phyloP scores from a whole-genome alignment of 2,329 filamentous ascomycete genomes.

The Aspergillus sergii region DNA sequence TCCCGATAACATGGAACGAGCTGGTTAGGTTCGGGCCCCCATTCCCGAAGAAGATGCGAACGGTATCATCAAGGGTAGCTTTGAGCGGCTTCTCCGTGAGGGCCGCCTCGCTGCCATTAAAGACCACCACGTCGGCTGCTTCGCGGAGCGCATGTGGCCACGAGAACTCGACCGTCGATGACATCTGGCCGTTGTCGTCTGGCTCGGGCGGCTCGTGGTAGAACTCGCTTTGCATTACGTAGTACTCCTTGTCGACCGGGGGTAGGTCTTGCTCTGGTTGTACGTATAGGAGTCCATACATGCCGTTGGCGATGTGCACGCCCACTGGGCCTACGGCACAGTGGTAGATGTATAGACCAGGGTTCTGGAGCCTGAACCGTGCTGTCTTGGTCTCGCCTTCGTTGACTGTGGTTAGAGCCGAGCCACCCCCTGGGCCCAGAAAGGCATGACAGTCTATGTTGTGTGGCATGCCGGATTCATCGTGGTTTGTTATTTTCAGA shows the following conservation, averaged over 20 bases:
- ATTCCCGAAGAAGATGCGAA: conserved; percentile 42
- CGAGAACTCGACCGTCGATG: conserved; percentile 36
- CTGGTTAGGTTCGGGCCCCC: conserved; percentile 39
- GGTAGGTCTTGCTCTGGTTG: conserved; percentile 35
- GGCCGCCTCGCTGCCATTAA: conserved; percentile 38
- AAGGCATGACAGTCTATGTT: conserved; percentile 42
- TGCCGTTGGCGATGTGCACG: conserved; percentile 42
- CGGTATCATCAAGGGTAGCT: conserved; percentile 29
- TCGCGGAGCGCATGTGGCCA: conserved; percentile 38
- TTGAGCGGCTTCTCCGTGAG: conserved; percentile 36
- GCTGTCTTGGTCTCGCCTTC: conserved; percentile 37
- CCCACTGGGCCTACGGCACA: conserved; percentile 40
- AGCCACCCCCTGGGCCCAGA: conserved; percentile 36
- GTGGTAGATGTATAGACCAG: conserved; percentile 39
- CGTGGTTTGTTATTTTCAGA: conserved; percentile 35
- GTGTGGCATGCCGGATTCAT: conserved; percentile 37
- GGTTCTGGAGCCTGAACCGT: conserved; percentile 32
- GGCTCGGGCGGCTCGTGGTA: conserved; percentile 41
- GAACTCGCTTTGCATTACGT: conserved; percentile 43
- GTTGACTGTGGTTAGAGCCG: conserved; percentile 35
- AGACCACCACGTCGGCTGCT: conserved; percentile 34
- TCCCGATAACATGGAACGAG: conserved; percentile 36
- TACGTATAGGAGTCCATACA: conserved; percentile 43
- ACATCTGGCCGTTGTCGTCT: conserved; percentile 32
- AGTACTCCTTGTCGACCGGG: conserved; percentile 38